Evolutionary conservation across 768 basidiomycete genomes (phyloP), one percentile per base, ranked within the genome.

Genomic region (Suillus luteus): DNA sequence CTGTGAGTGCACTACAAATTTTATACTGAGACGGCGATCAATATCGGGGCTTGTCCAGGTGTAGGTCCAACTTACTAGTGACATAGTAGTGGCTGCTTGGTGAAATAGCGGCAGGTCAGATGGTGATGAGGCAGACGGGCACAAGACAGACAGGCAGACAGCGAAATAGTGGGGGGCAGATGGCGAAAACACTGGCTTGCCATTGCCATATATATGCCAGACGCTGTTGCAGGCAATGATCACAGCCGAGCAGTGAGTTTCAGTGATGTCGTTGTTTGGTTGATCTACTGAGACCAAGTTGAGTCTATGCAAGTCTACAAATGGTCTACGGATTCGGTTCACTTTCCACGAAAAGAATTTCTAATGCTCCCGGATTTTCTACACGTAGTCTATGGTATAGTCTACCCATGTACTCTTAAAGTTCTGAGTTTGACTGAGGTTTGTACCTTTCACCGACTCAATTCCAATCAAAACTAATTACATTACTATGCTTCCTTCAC

Each of bases 1-100:
- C 38, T 38, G 31, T 44, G 43, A 44, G 5, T 11, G 11, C 7
- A 52, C 52, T 33, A 54, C 52, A 54, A 54, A 54, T 6, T 55
- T 55, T 55, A 55, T 55, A 55, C 54, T 55, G 33, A 55, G 54
- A 35, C 2, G 54, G 54, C 5, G 12, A 54, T 54, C 31, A 54
- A 54, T 54, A 54, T 54, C 17, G 9, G 51, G 51, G 35, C 52
- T 35, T 54, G 52, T 54, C 27, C 2, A 31, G 31, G 31, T 31
- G 31, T 31, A 31, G 31, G 31, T 31, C 31, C 31, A 31, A 31
- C 31, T 3, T 31, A 31, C 31, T 31, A 31, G 31, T 31, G 31
- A 31, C 31, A 31, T 31, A 31, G 31, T 31, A 31, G 31, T 31
- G 31, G 31, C 33, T 31, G 31, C 33, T 31, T 4, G 4, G 31